Base-by-base conservation (phyloP, 768 basidiomycete species). In the Chiua virens region DNA sequence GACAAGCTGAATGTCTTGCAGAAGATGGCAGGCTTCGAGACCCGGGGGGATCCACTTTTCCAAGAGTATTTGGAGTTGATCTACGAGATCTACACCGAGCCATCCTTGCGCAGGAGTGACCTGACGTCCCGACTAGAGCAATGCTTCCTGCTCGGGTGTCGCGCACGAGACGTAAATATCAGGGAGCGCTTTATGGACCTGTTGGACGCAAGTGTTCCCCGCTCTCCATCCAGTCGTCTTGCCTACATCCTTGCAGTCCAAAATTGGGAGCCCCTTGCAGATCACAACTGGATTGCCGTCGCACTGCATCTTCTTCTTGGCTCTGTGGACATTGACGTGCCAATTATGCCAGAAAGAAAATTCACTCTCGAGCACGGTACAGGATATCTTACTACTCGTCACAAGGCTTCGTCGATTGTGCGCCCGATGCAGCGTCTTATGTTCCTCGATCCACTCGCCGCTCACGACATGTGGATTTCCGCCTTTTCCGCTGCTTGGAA, bases 231-330 rank as follows among this genome's bases (percentile, higher is more conserved):
- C 51, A 85, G 80, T 52, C 87, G 97, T 23, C 69, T 99, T 42
- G 86, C 88, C 36, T 98, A 95, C 67, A 84, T 98, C 56, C 75
- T 96, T 35, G 93, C 89, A 22, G 87, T 95, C 15, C 96, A 98
- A 69, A 92, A 79, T 60, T 99, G 97, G 97, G 97, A 98, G 50
- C 82, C 86, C 2, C 71, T 99, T 18, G 83, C 90, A 3, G 93
- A 96, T 53, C 83, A 89, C 48, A 92, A 97, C 61, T 99, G 97
- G 97, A 86, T 95, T 30, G 86, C 89, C 57, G 79, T 98, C 18
- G 92, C 94, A 15, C 74, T 98, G 23, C 89, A 96, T 62, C 83
- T 98, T 30, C 73, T 98, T 9, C 79, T 98, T 17, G 90, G 92
- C n/a, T 75, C 80, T n/a, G 73, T 81, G 15, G 80, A 82, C 45